Conservation (phyloP, 148 eudicot genomes). For the Rhododendron mucronatum region DNA sequence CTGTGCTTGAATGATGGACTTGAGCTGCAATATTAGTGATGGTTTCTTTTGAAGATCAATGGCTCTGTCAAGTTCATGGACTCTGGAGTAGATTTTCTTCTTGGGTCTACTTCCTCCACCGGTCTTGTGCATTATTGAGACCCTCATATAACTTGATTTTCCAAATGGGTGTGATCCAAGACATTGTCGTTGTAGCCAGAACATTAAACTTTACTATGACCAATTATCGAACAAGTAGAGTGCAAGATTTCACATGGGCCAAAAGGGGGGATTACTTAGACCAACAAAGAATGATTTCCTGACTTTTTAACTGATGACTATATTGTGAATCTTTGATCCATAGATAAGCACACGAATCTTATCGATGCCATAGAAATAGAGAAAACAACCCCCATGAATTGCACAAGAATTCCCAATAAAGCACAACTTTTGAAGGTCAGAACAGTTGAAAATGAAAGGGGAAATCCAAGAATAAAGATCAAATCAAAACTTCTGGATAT, state of each 20-base stretch:
- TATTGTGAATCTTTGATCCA: background rate
- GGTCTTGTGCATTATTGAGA: slow-evolving; percentile 53
- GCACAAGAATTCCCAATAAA: background rate
- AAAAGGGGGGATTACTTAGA: background rate
- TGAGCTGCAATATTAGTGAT: slow-evolving; percentile 52
- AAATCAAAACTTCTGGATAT: background rate
- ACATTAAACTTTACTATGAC: slow-evolving; percentile 6
- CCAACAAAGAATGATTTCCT: background rate
- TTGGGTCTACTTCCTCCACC: slow-evolving; percentile 77
- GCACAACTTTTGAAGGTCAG: background rate
- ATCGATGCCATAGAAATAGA: background rate
- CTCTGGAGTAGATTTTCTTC: slow-evolving; percentile 71
- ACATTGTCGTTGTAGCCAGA: background rate
- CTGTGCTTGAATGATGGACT: slow-evolving; percentile 65
- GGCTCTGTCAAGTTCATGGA: slow-evolving; percentile 69
- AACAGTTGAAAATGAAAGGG: background rate
- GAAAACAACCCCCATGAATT: background rate
- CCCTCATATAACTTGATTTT: slow-evolving; percentile 32
- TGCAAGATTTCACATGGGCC: slow-evolving; percentile 9
- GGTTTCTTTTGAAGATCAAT: slow-evolving; percentile 90
- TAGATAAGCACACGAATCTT: background rate
- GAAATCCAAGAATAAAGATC: background rate
- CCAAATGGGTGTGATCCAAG: slow-evolving; percentile 18
- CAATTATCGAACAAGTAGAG: slow-evolving; percentile 22
- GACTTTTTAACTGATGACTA: background rate